Evolutionary conservation across 805 yeast species (phyloP).

Genomic region (Wickerhamia fluorescens): DNA sequence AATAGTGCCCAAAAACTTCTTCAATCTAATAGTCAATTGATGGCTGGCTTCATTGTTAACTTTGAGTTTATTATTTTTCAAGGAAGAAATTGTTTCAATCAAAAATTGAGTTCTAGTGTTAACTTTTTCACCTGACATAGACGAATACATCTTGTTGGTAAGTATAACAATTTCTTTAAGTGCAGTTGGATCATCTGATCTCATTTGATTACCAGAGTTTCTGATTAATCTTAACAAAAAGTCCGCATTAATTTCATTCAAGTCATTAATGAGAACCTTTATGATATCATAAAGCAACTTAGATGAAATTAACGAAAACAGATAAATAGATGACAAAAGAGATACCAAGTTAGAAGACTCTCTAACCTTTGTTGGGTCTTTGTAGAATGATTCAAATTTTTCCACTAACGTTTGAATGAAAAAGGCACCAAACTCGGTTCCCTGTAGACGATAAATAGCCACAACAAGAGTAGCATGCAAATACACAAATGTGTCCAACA

Average conservation of each 20-base stretch:
- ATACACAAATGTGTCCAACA: conserved; percentile 72
- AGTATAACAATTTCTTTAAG: conserved; percentile 68
- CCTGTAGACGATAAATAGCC: conserved; percentile 70
- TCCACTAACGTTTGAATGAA: conserved; percentile 79
- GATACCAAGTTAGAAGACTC: conserved; percentile 64
- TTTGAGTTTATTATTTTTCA: conserved; percentile 79
- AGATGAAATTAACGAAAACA: conserved; percentile 70
- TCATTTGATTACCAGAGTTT: conserved; percentile 74
- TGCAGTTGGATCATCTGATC: conserved; percentile 85
- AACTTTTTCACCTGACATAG: conserved; percentile 27
- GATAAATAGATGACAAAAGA: conserved; percentile 67
- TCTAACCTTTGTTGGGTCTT: conserved; percentile 24
- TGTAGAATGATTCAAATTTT: conserved; percentile 42
- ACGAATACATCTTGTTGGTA: conserved; percentile 42
- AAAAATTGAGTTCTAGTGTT: conserved; percentile 72
- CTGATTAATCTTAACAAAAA: conserved; percentile 64
- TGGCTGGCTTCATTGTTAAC: conserved; percentile 43
- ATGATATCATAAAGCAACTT: conserved; percentile 74
- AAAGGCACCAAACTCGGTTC: conserved; percentile 84
- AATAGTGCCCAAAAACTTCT: conserved; percentile 54
- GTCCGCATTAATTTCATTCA: conserved; percentile 72
- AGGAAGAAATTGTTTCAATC: conserved; percentile 75
- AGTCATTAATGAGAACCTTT: conserved; percentile 41
- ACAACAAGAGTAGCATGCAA: conserved; percentile 72
- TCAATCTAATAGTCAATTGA: conserved; percentile 50